A percentile compares a stretch with the other conserved stretches of the same genome.
Conservation (phyloP, 139 green algal species). For the Picochlorum sp. region DNA sequence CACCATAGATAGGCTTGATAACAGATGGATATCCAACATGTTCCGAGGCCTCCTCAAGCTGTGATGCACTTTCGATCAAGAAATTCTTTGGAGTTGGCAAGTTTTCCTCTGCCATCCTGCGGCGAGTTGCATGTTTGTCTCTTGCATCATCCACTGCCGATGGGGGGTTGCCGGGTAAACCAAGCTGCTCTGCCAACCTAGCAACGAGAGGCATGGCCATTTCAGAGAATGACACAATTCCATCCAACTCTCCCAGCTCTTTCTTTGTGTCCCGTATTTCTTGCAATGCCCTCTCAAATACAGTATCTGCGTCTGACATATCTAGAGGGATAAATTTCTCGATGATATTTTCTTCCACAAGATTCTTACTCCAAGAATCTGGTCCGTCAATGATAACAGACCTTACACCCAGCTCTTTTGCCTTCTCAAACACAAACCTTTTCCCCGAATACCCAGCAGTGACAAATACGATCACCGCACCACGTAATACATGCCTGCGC, state of each 20-base stretch:
- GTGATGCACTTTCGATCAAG: conserved; percentile 33
- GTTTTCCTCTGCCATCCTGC: conserved; percentile 47
- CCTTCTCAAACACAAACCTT: conserved; percentile 86
- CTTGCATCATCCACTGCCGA: conserved; percentile 66
- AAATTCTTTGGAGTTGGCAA: conserved; percentile 66
- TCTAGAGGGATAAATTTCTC: conserved; percentile 75
- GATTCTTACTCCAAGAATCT: conserved; percentile 53
- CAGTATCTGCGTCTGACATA: conserved; percentile 66
- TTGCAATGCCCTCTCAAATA: conserved; percentile 68
- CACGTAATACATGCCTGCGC: conserved; percentile 60
- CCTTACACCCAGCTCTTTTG: conserved; percentile 70
- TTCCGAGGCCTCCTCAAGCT: conserved; percentile 36
- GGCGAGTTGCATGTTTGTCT: conserved; percentile 65
- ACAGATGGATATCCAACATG: conserved; percentile 75
- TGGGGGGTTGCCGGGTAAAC: conserved; percentile 53
- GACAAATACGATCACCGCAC: conserved; percentile 75
- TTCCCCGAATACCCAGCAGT: conserved; percentile 70
- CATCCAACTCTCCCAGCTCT: conserved; percentile 67
- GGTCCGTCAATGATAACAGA: conserved; percentile 72
- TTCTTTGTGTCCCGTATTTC: conserved; percentile 36
- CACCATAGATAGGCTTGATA: conserved; percentile 84
- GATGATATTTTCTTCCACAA: conserved; percentile 65
- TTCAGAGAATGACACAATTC: conserved; percentile 80
- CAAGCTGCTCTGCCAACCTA: conserved; percentile 67
- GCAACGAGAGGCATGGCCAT: conserved; percentile 73